phyloP scores from a whole-genome alignment of 176 grass and related monocot genomes.

The Bromus sterilis region DNA sequence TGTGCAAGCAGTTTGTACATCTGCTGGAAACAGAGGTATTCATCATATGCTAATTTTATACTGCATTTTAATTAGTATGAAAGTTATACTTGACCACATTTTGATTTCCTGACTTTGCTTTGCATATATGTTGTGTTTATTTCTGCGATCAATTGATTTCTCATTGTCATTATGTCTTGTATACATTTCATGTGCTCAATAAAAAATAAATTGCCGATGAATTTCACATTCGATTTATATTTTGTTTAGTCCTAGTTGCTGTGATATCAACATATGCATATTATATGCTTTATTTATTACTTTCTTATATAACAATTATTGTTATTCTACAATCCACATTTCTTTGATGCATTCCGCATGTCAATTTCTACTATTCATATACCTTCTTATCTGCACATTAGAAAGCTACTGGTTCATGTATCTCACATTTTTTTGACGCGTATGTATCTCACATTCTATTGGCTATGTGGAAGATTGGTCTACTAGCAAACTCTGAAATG shows the following conservation, averaged over 20 bases:
- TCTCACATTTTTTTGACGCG: no score
- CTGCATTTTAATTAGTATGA: background rate
- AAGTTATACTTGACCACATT: background rate
- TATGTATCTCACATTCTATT: background rate
- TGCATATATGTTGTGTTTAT: background rate
- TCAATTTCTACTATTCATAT: background rate
- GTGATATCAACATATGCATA: background rate
- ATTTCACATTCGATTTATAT: background rate
- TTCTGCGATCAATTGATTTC: background rate
- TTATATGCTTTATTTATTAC: background rate
- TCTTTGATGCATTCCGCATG: background rate
- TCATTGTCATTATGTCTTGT: background rate
- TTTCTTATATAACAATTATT: background rate
- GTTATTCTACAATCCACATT: background rate
- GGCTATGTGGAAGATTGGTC: background rate
- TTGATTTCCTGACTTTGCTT: background rate
- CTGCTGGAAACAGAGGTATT: constrained; percentile 72
- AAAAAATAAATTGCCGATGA: background rate
- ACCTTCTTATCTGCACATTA: background rate
- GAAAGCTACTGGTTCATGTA: background rate
- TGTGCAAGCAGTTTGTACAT: constrained; percentile 74
- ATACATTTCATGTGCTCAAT: background rate
- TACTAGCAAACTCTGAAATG: background rate
- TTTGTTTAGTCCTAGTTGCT: background rate
- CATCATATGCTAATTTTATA: constrained; percentile 10